Conservation (phyloP, 495 filamentous ascomycete genomes). For the Achaetomiella virescens region DNA sequence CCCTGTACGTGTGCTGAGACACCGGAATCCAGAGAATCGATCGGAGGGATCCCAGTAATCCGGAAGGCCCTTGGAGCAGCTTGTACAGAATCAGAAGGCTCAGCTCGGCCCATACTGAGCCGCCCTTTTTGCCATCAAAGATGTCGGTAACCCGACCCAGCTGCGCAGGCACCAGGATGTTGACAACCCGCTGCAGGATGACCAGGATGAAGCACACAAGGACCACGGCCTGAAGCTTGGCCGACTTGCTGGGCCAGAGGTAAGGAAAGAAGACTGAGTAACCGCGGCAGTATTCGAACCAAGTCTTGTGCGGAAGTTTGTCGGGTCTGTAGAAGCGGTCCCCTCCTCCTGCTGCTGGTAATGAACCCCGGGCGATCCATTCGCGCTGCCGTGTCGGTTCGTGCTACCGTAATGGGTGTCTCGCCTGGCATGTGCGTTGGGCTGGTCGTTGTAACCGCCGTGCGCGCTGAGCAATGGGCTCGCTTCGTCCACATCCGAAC, state of each 20-base stretch:
- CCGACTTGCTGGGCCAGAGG: conserved; percentile 79
- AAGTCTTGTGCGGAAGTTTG: conserved; percentile 38
- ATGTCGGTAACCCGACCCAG: conserved; percentile 65
- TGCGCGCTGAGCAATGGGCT: conserved; percentile 42
- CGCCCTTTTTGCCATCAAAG: conserved; percentile 36
- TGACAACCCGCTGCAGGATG: conserved; percentile 68
- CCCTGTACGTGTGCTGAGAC: conserved; percentile 91
- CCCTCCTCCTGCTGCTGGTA: conserved; percentile 36
- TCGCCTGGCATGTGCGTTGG: conserved; percentile 23
- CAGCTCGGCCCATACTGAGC: conserved; percentile 46
- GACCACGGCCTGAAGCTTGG: conserved; percentile 66
- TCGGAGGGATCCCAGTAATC: conserved; percentile 73
- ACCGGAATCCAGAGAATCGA: conserved; percentile 91
- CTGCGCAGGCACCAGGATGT: conserved; percentile 73
- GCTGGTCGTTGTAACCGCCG: conserved; percentile 28
- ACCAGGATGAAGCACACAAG: conserved; percentile 72
- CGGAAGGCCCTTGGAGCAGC: conserved; percentile 81
- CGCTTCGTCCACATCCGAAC: conserved; percentile 39
- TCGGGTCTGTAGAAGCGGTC: conserved; percentile 50
- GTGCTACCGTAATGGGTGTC: conserved; percentile 23
- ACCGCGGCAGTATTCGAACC: conserved; percentile 72
- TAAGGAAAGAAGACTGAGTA: conserved; percentile 91
- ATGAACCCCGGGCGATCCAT: conserved; percentile 21
- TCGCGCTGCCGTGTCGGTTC: conserved; percentile 24
- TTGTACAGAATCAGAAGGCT: conserved; percentile 73